phyloP scores from a whole-genome alignment of 2,329 filamentous ascomycete genomes.

The Aspergillus pseudotamarii region DNA sequence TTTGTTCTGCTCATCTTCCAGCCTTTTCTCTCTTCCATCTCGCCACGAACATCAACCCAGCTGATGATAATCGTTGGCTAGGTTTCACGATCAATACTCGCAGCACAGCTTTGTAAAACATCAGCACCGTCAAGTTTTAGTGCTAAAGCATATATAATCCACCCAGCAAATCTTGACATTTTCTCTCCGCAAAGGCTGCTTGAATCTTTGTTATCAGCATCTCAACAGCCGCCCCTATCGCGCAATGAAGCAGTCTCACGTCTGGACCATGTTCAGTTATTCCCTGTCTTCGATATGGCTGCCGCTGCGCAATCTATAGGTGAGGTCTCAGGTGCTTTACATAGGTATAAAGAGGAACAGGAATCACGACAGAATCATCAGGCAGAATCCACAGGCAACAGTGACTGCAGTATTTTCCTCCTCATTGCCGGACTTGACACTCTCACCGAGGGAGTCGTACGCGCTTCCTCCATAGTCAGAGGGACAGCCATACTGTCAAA shows the following conservation, averaged over 20 bases:
- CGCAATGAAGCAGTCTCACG: conserved; percentile 32
- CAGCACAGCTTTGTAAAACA: conserved; percentile 6
- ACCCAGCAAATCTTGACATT: conserved; percentile 31
- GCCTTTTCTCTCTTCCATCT: not conserved
- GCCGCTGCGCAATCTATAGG: conserved; percentile 34
- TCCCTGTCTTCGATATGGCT: conserved; percentile 36
- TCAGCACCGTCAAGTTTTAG: not conserved
- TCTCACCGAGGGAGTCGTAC: conserved; percentile 40
- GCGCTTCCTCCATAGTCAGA: conserved; percentile 39
- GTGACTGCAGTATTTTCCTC: conserved; percentile 22
- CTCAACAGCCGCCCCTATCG: conserved; percentile 18
- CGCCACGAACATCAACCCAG: not conserved
- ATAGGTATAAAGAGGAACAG: conserved; percentile 20
- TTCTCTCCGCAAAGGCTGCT: conserved; percentile 37
- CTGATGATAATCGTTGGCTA: not conserved
- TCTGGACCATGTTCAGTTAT: conserved; percentile 37
- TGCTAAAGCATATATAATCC: conserved; percentile 37
- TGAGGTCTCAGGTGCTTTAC: conserved; percentile 32
- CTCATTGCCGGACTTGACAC: conserved; percentile 42
- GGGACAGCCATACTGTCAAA: conserved; percentile 37
- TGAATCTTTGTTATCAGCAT: conserved; percentile 25
- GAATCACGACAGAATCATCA: conserved; percentile 1
- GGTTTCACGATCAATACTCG: not conserved
- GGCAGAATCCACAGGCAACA: not conserved
- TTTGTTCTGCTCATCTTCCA: not conserved